These are phyloP conservation scores for Beauveria brongniartii DNA, from an alignment of 2,329 filamentous ascomycete species.

Conservation along the genomic window DNA sequence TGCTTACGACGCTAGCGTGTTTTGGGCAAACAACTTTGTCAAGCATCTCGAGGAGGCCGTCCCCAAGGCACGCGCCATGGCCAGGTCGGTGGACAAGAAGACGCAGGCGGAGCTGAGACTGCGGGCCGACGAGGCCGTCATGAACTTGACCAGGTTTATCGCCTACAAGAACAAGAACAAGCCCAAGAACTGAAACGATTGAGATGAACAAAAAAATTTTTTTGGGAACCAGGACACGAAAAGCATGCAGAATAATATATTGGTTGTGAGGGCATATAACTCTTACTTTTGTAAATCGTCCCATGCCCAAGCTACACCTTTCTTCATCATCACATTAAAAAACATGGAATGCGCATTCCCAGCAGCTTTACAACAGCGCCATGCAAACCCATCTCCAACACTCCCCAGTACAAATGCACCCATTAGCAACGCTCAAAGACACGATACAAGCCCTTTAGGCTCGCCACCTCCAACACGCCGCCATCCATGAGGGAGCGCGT, in stretches of 20 bases:
- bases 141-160: conserved; percentile 56
- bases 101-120: conserved; percentile 46
- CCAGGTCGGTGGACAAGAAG: conserved; percentile 55
- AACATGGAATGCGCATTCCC: background rate
- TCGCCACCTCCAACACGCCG: conserved; percentile 75
- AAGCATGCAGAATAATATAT: conserved; percentile 4
- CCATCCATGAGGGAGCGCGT: conserved; percentile 69
- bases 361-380: background rate
- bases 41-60: conserved; percentile 47
- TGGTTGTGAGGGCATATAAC: background rate
- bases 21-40: conserved; percentile 54
- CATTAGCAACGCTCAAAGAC: conserved; percentile 87
- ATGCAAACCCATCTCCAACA: background rate
- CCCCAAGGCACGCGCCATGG: conserved; percentile 46
- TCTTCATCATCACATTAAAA: background rate
- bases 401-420: background rate
- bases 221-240: conserved; percentile 1
- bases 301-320: background rate
- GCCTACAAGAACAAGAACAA: conserved; percentile 55
- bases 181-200: conserved; percentile 20
- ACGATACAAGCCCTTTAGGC: conserved; percentile 83
- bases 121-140: conserved; percentile 50
- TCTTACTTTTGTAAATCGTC: background rate
- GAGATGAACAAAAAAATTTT: background rate
- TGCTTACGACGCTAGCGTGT: conserved; percentile 52